Base-by-base conservation (phyloP, 768 basidiomycete genomes). In the Inosperma sp. region DNA sequence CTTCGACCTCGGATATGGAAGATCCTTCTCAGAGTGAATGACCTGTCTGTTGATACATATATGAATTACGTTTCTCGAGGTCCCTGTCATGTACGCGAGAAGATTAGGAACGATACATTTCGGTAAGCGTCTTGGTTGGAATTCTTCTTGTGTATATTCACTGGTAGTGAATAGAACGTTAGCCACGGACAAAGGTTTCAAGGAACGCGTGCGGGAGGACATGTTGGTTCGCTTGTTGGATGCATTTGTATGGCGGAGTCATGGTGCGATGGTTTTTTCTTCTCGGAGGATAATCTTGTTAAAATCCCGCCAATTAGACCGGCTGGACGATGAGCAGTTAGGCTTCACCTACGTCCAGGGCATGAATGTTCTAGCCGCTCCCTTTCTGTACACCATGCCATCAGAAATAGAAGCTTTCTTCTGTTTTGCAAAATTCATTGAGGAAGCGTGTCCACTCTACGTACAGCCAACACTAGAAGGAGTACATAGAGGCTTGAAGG, bases 341-440 rank as follows among this genome's bases (percentile, higher is more conserved):
- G 89, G 82, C 7, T 96, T 97, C 68, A 93, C 90, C 25, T 99
- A 98, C 61, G 94, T 99, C 7, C 95, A 99, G 69, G 96, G 96
- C 25, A 97, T 96, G 93, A 99, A 99, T 65, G 96, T 98, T 41
- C 83, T 99, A 29, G 93, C 94, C 17, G 96, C 96, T 2, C 96
- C 96, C 0, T 99, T 98, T 68, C 77, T 99, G 23, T 99, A 96
- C 64, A 92, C 89, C 9, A 89, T 98, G 83, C 94, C 96, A 5
- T 93, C 93, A 8, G 93, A 99, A 67, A 69, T 98, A n/a, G 96
- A 99, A 67, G 96, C 96, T 1, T 99, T 97, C 68, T 93, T 86
- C 55, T 96, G 92, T 68, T 98, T 99, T 62, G 81, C 91, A 22
- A 89, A 86, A 60, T 99, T 99, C 65, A 96, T 98, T 58, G 95